Conservation (phyloP, 108 stramenopile species). For the Cyclotella kingstonii region DNA sequence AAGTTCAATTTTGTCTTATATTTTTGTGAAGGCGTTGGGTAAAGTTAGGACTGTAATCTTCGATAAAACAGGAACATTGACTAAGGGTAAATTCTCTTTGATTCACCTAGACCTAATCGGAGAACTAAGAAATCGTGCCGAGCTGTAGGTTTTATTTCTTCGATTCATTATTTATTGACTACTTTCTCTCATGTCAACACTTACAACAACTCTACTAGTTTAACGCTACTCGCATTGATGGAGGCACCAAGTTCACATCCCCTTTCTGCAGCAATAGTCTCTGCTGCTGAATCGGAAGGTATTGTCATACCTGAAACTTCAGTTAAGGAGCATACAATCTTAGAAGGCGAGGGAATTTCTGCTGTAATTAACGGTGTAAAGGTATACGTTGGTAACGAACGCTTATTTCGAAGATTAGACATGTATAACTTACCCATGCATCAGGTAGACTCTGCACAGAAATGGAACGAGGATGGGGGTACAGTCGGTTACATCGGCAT, state of each 20-base stretch:
- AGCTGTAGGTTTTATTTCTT: constrained; percentile 32
- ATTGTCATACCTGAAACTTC: constrained; percentile 29
- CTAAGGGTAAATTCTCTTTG: constrained; percentile 71
- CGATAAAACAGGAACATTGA: constrained; percentile 92
- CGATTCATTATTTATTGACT: neutral
- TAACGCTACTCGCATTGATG: constrained; percentile 73
- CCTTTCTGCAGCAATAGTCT: constrained; percentile 70
- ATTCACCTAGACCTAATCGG: constrained; percentile 59
- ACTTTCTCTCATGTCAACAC: neutral
- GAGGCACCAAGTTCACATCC: constrained; percentile 85
- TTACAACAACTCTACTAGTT: constrained; percentile 4
- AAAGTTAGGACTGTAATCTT: constrained; percentile 68
- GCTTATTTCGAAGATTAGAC: constrained; percentile 67
- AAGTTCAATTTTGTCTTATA: neutral
- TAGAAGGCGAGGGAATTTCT: constrained; percentile 84
- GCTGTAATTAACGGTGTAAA: constrained; percentile 53
- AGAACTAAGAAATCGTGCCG: constrained; percentile 34
- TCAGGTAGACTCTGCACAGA: constrained; percentile 21
- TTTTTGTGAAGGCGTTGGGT: constrained; percentile 47
- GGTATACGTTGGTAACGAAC: constrained; percentile 78
- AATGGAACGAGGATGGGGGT: constrained; percentile 69
- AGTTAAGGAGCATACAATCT: constrained; percentile 60
- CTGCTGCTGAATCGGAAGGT: constrained; percentile 74
- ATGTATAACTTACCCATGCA: constrained; percentile 47
- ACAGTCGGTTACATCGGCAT: constrained; percentile 85